These are phyloP conservation scores for Inonotus obliquus DNA, from an alignment of 1,284 basidiomycete genomes.

Conservation along the genomic window DNA sequence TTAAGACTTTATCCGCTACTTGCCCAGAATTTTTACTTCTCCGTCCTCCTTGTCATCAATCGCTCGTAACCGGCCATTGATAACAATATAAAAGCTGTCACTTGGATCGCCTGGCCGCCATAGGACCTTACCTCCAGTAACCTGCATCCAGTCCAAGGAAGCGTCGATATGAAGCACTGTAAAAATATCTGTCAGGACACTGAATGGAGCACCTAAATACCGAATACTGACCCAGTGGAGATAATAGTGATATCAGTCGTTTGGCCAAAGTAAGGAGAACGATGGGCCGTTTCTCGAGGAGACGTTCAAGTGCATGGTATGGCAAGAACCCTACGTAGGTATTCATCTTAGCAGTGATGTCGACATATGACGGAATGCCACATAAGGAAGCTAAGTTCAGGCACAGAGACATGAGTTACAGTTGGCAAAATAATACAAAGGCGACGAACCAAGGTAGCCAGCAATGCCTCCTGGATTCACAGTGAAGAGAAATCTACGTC, in stretches of 20 bases:
- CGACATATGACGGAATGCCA: slow-evolving; percentile 91
- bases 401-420: not conserved
- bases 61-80: slow-evolving; percentile 92
- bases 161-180: slow-evolving; percentile 95
- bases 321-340: slow-evolving; percentile 95
- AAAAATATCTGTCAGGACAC: slow-evolving; percentile 4
- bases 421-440: not conserved
- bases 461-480: slow-evolving; percentile 98
- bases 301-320: slow-evolving; percentile 79
- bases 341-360: slow-evolving; percentile 96
- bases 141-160: slow-evolving; percentile 97
- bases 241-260: slow-evolving; percentile 88
- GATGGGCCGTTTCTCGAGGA: slow-evolving; percentile 92
- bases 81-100: slow-evolving; percentile 97
- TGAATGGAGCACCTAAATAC: slow-evolving; percentile 17
- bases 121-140: slow-evolving; percentile 87
- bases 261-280: slow-evolving; percentile 96
- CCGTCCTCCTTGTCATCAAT: slow-evolving; percentile 67
- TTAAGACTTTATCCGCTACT: slow-evolving; percentile 29
- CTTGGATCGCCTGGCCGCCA: slow-evolving; percentile 89
- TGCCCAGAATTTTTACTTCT: slow-evolving; percentile 79
- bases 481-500: slow-evolving; percentile 77
- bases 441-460: slow-evolving; percentile 78
- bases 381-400: slow-evolving; percentile 76
- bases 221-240: slow-evolving; percentile 67